A percentile compares a stretch with the other conserved stretches of the same genome.
These are phyloP conservation scores for Boletus coccyginus DNA, from an alignment of 768 basidiomycete genomes.

Conservation along the genomic window DNA sequence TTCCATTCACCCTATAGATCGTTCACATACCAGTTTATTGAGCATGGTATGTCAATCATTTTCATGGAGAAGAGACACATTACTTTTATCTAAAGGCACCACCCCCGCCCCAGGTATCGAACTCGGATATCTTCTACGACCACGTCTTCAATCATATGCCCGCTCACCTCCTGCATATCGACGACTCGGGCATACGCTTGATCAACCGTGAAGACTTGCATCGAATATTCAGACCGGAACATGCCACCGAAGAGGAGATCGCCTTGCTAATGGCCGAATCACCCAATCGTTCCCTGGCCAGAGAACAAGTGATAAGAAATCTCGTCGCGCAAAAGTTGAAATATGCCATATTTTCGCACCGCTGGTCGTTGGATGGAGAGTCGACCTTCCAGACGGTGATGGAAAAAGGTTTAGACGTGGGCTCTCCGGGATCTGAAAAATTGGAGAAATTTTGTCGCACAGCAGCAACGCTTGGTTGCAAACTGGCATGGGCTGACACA, in stretches of 20 bases:
- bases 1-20: neutral
- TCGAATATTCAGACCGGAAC: slow-evolving; percentile 10
- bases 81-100: neutral
- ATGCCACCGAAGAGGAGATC: slow-evolving; percentile 6
- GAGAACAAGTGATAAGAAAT: slow-evolving; percentile 1
- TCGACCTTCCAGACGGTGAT: slow-evolving; percentile 8
- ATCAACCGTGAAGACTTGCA: slow-evolving; percentile 15
- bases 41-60: neutral
- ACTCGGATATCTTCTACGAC: slow-evolving; percentile 12
- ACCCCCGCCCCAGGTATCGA: neutral
- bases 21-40: neutral
- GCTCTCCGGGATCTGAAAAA: slow-evolving; percentile 10
- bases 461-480: slow-evolving; percentile 14
- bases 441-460: slow-evolving; percentile 12
- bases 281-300: neutral
- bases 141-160: slow-evolving; percentile 18
- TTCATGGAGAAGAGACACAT: neutral
- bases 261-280: neutral
- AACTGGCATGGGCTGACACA: slow-evolving; percentile 25
- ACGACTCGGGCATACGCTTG: slow-evolving; percentile 2
- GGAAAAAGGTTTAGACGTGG: slow-evolving; percentile 1
- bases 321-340: slow-evolving; percentile 9
- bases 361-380: slow-evolving; percentile 12
- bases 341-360: slow-evolving; percentile 18
- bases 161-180: slow-evolving; percentile 14